phyloP scores from a whole-genome alignment of 495 filamentous ascomycete species.

The Hyaloscypha hepaticicola region DNA sequence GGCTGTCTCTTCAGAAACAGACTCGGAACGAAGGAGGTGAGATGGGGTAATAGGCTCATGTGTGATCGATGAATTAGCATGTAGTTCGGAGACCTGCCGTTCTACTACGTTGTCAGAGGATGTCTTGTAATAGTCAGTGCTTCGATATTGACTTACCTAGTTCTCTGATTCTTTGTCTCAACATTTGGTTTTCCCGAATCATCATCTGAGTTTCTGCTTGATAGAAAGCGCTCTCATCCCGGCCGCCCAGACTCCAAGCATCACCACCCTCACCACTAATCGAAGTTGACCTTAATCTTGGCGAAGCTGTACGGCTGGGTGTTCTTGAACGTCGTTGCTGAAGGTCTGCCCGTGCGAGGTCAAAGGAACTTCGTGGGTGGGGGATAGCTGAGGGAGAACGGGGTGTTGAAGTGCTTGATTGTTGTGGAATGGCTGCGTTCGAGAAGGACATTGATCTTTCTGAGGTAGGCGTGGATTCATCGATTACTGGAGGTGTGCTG shows the following conservation, averaged over 20 bases:
- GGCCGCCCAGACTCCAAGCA: constrained; percentile 43
- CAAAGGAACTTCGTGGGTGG: constrained; percentile 55
- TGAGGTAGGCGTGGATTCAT: constrained; percentile 67
- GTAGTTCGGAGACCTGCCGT: constrained; percentile 40
- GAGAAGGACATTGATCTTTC: constrained; percentile 59
- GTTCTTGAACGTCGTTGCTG: constrained; percentile 52
- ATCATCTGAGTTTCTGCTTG: constrained; percentile 90
- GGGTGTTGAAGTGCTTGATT: constrained; percentile 40
- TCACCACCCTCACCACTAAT: constrained; percentile 51
- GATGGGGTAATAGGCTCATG: constrained; percentile 42
- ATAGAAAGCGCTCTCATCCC: constrained; percentile 85
- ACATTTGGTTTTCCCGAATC: constrained; percentile 89
- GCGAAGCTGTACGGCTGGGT: constrained; percentile 55
- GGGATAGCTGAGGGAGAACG: constrained; percentile 54
- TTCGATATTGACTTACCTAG: constrained; percentile 53
- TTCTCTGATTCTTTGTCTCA: constrained; percentile 80
- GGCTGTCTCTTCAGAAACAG: constrained; percentile 27
- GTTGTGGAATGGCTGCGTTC: constrained; percentile 36
- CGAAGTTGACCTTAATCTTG: constrained; percentile 52
- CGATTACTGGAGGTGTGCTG: constrained; percentile 52
- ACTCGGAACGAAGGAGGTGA: constrained; percentile 37
- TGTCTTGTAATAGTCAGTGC: constrained; percentile 7
- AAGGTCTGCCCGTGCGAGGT: constrained; percentile 53
- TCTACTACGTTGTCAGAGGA: constrained; percentile 28
- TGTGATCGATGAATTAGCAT: constrained; percentile 36